Conservation (phyloP, 1,139 yeast genomes). For the Zygoascus sp. region DNA sequence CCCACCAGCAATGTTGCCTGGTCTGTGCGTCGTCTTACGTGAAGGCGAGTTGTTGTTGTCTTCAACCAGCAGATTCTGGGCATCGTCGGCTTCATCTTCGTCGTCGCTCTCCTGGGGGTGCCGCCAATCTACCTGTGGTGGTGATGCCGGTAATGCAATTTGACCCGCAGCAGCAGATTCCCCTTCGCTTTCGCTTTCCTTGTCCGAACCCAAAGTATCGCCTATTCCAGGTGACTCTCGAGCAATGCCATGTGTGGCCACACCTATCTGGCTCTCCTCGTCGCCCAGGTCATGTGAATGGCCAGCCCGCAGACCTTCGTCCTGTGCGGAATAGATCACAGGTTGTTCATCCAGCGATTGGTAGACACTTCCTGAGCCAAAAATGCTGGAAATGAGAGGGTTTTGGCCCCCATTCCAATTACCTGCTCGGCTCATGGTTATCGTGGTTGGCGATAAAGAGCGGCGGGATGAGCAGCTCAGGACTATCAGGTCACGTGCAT, state of each 20-base stretch:
- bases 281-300: background rate
- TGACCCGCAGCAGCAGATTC: background rate
- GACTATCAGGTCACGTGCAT: too few relatives aligned
- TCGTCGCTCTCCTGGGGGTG: slow-evolving; percentile 9
- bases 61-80: slow-evolving; percentile 3
- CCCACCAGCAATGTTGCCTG: slow-evolving; percentile 1
- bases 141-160: slow-evolving; percentile 6
- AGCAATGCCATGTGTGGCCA: background rate
- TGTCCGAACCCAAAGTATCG: slow-evolving; percentile 6
- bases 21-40: background rate
- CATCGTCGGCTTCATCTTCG: slow-evolving; percentile 13
- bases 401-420: background rate
- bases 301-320: background rate
- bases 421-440: slow-evolving; percentile 6
- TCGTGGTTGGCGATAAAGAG: slow-evolving; percentile 4
- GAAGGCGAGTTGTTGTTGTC: background rate
- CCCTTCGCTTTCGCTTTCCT: slow-evolving; percentile 10
- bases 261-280: slow-evolving; percentile 7
- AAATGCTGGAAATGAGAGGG: slow-evolving; percentile 14
- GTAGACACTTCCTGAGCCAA: slow-evolving; percentile 21
- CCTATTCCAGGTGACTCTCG: background rate
- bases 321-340: background rate
- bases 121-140: slow-evolving; percentile 8
- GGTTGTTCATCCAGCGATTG: slow-evolving; percentile 15
- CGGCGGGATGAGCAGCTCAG: slow-evolving; percentile 1